phyloP scores from a whole-genome alignment of 2,329 filamentous ascomycete species.

The Bipolaris cookei region DNA sequence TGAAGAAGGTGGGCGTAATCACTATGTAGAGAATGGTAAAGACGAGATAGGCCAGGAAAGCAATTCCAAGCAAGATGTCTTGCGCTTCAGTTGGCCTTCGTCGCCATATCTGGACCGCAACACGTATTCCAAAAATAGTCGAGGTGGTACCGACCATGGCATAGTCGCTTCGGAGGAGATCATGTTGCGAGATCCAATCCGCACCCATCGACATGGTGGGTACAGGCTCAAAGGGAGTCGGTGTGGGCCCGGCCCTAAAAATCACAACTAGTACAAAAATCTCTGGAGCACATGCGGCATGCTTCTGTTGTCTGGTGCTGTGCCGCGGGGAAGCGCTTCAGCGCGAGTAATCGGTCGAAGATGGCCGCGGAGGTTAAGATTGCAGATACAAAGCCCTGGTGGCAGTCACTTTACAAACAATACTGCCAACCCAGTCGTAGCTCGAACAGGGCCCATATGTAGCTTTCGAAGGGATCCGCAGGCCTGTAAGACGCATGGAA shows the following conservation, averaged over 20 bases:
- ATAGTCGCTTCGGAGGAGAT: conserved; percentile 22
- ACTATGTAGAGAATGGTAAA: conserved; percentile 44
- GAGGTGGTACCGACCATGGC: conserved; percentile 28
- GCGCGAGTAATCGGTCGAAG: conserved; percentile 1
- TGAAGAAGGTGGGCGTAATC: conserved; percentile 44
- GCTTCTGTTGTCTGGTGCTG: background rate
- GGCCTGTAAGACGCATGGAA: conserved; percentile 2
- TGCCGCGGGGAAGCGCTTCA: background rate
- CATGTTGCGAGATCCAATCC: conserved; percentile 23
- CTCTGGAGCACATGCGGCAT: background rate
- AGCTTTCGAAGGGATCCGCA: background rate
- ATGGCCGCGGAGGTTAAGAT: background rate
- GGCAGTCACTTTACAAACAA: background rate
- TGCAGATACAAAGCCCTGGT: background rate
- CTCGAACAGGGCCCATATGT: background rate
- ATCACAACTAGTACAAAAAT: background rate
- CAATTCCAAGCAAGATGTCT: conserved; percentile 32
- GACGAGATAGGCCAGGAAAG: conserved; percentile 37
- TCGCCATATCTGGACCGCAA: conserved; percentile 20
- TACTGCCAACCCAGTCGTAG: background rate
- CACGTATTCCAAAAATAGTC: conserved; percentile 22
- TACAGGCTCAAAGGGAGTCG: background rate
- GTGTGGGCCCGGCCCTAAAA: background rate
- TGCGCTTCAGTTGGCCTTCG: conserved; percentile 16
- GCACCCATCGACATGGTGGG: conserved; percentile 21